These are phyloP conservation scores for Chrysochromulina tobinii DNA, from an alignment of 78 protist species.

Conservation along the genomic window DNA sequence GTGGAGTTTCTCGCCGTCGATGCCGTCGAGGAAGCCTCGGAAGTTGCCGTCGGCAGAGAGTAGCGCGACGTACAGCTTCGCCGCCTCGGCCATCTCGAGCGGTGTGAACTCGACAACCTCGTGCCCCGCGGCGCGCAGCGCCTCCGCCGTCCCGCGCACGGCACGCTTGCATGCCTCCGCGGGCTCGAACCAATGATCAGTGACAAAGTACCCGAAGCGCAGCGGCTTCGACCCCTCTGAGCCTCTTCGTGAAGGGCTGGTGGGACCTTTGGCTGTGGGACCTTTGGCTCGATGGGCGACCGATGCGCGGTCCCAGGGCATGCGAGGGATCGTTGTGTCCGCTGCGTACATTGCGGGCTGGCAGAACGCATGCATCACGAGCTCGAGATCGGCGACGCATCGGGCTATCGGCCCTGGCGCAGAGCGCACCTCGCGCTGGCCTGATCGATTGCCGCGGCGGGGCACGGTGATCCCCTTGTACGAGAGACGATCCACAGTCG, in stretches of 20 bases:
- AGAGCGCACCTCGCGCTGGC: not conserved
- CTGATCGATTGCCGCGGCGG: not conserved
- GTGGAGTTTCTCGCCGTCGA: slow-evolving; percentile 36
- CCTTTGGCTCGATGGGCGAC: not conserved
- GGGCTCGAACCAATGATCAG: not conserved
- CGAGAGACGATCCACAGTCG: too few species aligned
- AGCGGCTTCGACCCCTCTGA: not conserved
- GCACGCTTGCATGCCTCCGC: not conserved
- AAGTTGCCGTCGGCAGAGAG: not conserved
- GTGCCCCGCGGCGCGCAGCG: not conserved
- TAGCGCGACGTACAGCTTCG: not conserved
- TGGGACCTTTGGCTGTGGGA: not conserved
- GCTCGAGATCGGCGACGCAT: not conserved
- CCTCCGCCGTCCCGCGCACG: not conserved
- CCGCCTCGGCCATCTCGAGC: not conserved
- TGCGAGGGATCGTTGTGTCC: not conserved
- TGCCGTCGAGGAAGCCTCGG: slow-evolving; percentile 26
- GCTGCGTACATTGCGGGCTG: not conserved
- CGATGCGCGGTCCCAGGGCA: not conserved
- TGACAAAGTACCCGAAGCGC: not conserved
- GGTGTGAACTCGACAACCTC: not conserved
- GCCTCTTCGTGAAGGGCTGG: not conserved
- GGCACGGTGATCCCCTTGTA: not conserved
- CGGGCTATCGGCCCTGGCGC: not conserved
- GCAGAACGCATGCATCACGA: not conserved